Percentiles rank a stretch among this genome's conserved stretches.
These are phyloP conservation scores for Umbelopsis ramanniana DNA, from an alignment of 192 early-diverging fungal genomes.

Conservation along the genomic window DNA sequence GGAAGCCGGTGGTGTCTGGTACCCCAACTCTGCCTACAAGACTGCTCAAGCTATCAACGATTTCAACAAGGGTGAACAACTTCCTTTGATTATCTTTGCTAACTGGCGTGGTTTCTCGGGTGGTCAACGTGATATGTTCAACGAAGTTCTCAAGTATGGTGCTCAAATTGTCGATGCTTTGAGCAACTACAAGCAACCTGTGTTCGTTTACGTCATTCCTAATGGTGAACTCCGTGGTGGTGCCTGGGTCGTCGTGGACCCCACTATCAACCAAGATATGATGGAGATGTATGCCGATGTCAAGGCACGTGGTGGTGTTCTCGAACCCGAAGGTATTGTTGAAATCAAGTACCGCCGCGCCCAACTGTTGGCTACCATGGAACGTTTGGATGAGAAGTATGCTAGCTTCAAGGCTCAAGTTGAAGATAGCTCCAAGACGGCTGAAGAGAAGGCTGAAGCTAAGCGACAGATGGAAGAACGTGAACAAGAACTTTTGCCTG, in stretches of 20 bases:
- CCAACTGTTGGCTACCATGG: slow-evolving; percentile 91
- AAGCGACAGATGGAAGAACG: slow-evolving; percentile 79
- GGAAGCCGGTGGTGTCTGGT: slow-evolving; percentile 98
- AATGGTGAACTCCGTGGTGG: slow-evolving; percentile 98
- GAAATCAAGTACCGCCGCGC: slow-evolving; percentile 98
- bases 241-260: slow-evolving; percentile 97
- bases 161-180: slow-evolving; percentile 97
- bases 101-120: slow-evolving; percentile 99
- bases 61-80: slow-evolving; percentile 98
- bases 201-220: slow-evolving; percentile 94
- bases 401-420: slow-evolving; percentile 70
- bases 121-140: slow-evolving; percentile 98
- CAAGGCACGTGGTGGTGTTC: slow-evolving; percentile 89
- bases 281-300: slow-evolving; percentile 99
- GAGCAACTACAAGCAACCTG: slow-evolving; percentile 93
- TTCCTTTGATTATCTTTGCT: slow-evolving; percentile 98
- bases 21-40: slow-evolving; percentile 99
- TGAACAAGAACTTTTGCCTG: slow-evolving; percentile 85
- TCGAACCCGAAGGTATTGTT: slow-evolving; percentile 97
- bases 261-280: slow-evolving; percentile 93
- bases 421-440: slow-evolving; percentile 51
- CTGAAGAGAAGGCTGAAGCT: slow-evolving; percentile 66
- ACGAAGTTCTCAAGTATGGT: slow-evolving; percentile 97
- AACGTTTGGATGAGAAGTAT: slow-evolving; percentile 86
- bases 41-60: slow-evolving; percentile 99